Evolutionary conservation across 176 grass and related monocot species (phyloP).

Genomic region (Carex parvula): DNA sequence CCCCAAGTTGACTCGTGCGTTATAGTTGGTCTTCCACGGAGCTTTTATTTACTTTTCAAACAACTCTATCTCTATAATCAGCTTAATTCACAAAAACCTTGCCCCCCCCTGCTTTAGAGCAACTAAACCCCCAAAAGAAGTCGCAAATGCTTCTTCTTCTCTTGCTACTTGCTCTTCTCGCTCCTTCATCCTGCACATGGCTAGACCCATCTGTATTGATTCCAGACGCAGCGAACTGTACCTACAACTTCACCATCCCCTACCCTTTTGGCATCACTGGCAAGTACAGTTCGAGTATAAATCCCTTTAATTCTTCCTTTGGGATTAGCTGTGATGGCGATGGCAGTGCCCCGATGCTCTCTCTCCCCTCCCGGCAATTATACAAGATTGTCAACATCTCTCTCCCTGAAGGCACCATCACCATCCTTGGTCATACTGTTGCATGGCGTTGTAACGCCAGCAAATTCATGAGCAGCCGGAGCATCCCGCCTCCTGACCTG

Average conservation of each 20-base stretch:
- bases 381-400: constrained; percentile 37
- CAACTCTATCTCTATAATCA: not conserved
- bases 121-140: not conserved
- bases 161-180: not conserved
- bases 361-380: not conserved
- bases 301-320: not conserved
- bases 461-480: not conserved
- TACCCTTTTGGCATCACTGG: constrained; percentile 50
- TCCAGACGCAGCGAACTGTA: not conserved
- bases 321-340: constrained; percentile 5
- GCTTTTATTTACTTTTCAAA: no score
- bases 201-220: not conserved
- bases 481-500: not conserved
- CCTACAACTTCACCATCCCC: constrained; percentile 22
- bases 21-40: no score
- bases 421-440: constrained; percentile 2
- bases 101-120: not conserved
- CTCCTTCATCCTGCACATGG: not conserved
- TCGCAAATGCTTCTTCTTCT: not conserved
- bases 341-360: not conserved
- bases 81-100: not conserved
- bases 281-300: not conserved
- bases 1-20: no score
- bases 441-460: not conserved
- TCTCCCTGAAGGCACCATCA: constrained; percentile 32